Conservation (phyloP, 164 flowering plant species). For the Vitis cinerea region DNA sequence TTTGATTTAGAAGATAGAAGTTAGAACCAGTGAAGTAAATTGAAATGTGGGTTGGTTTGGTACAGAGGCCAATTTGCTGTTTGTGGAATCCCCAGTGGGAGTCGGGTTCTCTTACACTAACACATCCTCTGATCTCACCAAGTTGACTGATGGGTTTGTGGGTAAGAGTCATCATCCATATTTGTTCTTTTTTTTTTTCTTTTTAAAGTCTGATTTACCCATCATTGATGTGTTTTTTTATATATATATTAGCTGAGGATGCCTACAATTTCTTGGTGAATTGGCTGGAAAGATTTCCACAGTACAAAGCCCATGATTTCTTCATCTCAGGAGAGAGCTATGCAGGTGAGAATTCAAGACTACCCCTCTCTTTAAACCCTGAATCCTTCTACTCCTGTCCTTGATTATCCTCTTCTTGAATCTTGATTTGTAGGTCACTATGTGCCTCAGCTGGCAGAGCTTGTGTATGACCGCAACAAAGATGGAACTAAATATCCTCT, state of each 20-base stretch:
- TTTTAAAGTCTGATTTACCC: background rate
- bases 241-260: conserved; percentile 44
- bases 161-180: conserved; percentile 30
- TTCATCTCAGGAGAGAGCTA: conserved; percentile 79
- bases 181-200: background rate
- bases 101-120: conserved; percentile 85
- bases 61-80: conserved; percentile 75
- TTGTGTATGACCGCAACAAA: conserved; percentile 52
- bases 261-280: conserved; percentile 61
- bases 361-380: too few relatives aligned
- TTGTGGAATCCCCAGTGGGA: conserved; percentile 79
- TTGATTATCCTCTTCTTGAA: background rate
- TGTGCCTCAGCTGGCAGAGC: conserved; percentile 74
- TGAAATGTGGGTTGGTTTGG: background rate
- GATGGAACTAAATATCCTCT: conserved; percentile 23
- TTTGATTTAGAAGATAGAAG: background rate
- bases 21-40: background rate
- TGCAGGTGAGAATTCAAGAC: conserved; percentile 37
- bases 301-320: conserved; percentile 49
- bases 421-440: conserved; percentile 53
- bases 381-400: background rate
- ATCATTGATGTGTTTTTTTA: too few relatives aligned
- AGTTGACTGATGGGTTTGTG: conserved; percentile 48
- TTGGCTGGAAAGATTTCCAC: conserved; percentile 66
- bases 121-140: conserved; percentile 55